Base-by-base conservation (phyloP, 352 stramenopile genomes). In the Globisporangium rhizosaccharum region DNA sequence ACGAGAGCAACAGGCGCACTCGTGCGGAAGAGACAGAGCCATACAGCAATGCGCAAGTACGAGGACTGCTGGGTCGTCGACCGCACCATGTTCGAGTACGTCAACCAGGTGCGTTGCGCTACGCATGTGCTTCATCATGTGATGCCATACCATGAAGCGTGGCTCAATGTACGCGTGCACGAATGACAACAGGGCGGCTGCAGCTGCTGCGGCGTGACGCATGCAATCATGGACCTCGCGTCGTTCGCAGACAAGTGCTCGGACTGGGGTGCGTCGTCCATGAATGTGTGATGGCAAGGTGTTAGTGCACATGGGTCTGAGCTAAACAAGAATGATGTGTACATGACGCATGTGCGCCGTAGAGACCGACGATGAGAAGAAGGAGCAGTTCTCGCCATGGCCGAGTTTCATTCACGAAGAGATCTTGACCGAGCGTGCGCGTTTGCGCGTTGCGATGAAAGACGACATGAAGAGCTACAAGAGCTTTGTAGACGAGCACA, bases 81-180 rank as follows among this genome's bases (percentile, higher is more conserved):
- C 71, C 85, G 88, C 47, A 96, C 86, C 37, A 92, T 98, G 85
- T 98, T 98, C 74, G 88, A 98, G 63, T 97, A 97, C 67, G 79
- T 97, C 44, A 92, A 92, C 64, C 79, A 92, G 72, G 82, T 88
- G 53, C 53, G 30, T n/a, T 47, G 7, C 9, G 0, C 15, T 37
- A 3, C 23, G 15, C 45, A 20, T 42, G 12, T 39, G 23, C 15
- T 49, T 14, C 2, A 14, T 20, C 14, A 2, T 47, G 3, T 14
- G 12, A n/a, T 3, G 39, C 2, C 15, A 20, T n/a, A 9, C 41
- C 41, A 0, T 44, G 6, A 47, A 18, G 41, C 14, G 15, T 18
- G 15, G 4, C 41, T 5, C n/a, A 14, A 4, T 10, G 11, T 7
- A 4, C 18, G 28, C 44, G 20, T 39, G 37, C 12, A 46, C 18